These are phyloP conservation scores for Aspergillus sparsus DNA, from an alignment of 495 filamentous ascomycete species.

Conservation along the genomic window DNA sequence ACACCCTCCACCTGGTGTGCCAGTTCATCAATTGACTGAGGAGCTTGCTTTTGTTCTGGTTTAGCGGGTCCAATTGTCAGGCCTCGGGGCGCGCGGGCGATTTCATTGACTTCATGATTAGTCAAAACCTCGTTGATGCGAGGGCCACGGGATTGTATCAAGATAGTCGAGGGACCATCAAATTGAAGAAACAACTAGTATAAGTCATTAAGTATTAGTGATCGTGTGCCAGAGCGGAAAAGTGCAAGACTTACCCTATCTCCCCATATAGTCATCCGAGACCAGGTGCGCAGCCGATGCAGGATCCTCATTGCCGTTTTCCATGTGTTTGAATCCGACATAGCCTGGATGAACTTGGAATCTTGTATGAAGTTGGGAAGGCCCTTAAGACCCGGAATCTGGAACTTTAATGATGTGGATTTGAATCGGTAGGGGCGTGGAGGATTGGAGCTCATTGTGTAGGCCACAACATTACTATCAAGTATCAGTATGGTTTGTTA, in stretches of 20 bases:
- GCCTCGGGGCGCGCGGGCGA: conserved; percentile 64
- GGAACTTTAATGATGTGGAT: conserved; percentile 72
- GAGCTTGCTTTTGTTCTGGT: conserved; percentile 26
- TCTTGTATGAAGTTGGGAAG: conserved; percentile 58
- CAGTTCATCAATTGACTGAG: conserved; percentile 35
- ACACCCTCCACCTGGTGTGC: conserved; percentile 39
- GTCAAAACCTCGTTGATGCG: conserved; percentile 75
- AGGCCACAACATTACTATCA: conserved; percentile 80
- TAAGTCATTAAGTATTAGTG: conserved; percentile 15
- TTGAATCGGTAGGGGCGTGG: conserved; percentile 84
- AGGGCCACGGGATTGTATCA: conserved; percentile 80
- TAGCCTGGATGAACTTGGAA: conserved; percentile 67
- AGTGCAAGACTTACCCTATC: conserved; percentile 61
- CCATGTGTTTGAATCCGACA: conserved; percentile 70
- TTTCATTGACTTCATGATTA: conserved; percentile 76
- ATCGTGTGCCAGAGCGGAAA: background rate
- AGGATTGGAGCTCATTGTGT: conserved; percentile 69
- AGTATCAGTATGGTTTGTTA: conserved; percentile 18
- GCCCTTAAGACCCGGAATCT: conserved; percentile 65
- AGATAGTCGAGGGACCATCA: conserved; percentile 76
- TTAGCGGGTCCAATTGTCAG: conserved; percentile 59
- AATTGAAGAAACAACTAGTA: conserved; percentile 81
- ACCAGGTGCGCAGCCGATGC: conserved; percentile 70
- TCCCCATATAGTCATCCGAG: conserved; percentile 84
- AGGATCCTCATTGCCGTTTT: conserved; percentile 59